phyloP scores from a whole-genome alignment of 495 filamentous ascomycete species.

The Xylaria bambusicola region DNA sequence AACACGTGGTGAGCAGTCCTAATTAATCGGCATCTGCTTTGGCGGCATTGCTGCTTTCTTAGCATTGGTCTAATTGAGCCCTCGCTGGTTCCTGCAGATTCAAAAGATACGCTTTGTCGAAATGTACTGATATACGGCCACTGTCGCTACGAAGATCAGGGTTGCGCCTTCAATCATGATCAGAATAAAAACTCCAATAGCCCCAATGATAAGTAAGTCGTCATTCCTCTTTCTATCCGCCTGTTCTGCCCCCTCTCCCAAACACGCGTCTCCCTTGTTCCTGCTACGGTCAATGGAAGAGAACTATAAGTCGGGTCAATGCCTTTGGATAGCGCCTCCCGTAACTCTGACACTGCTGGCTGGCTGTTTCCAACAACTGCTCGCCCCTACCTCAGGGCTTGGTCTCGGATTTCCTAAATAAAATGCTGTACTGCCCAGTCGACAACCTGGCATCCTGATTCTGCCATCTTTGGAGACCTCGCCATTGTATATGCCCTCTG shows the following conservation, averaged over 20 bases:
- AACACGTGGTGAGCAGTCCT: slow-evolving; percentile 44
- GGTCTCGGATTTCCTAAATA: too few species aligned
- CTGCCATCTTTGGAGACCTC: too few species aligned
- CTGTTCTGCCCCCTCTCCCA: neutral
- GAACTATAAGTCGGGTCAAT: neutral
- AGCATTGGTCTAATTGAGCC: neutral
- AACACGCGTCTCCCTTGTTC: slow-evolving; percentile 1
- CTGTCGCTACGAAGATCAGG: slow-evolving; percentile 88
- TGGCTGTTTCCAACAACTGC: neutral
- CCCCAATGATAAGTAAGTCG: slow-evolving; percentile 60
- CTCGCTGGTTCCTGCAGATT: slow-evolving; percentile 33
- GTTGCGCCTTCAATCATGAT: slow-evolving; percentile 91
- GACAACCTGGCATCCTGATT: too few species aligned
- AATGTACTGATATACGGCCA: slow-evolving; percentile 94
- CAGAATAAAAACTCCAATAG: slow-evolving; percentile 55
- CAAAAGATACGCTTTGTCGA: slow-evolving; percentile 87
- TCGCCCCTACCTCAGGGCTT: too few species aligned
- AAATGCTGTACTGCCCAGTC: too few species aligned
- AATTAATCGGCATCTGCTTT: neutral
- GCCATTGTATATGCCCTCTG: too few species aligned
- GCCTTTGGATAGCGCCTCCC: neutral
- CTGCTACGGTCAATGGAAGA: neutral
- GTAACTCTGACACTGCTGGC: neutral
- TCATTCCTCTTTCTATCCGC: neutral
- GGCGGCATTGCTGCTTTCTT: neutral